A percentile compares a stretch with the other conserved stretches of the same genome.
Evolutionary conservation across 805 yeast species (phyloP).

Genomic region (Wickerhamiella brachini): DNA sequence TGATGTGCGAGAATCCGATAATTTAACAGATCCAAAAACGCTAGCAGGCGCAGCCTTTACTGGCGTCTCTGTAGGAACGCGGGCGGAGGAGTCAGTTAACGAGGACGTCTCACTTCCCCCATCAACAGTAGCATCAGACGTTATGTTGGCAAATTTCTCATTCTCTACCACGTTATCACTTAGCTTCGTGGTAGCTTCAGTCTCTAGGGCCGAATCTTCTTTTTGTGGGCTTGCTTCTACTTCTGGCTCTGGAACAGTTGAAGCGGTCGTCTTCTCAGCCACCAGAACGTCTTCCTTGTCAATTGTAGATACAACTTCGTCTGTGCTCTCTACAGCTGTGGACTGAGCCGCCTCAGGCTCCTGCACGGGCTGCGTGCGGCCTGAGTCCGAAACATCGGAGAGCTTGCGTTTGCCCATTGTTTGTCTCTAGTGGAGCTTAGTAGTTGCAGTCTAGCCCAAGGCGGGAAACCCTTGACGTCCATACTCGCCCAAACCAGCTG

Average conservation of each 20-base stretch:
- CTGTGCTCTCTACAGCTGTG: background rate
- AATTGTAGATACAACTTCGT: background rate
- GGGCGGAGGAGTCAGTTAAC: no score
- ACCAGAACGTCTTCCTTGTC: background rate
- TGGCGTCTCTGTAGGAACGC: background rate
- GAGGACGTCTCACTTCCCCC: no score
- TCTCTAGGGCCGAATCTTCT: no score
- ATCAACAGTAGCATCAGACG: no score
- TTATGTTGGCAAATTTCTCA: no score
- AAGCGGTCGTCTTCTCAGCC: background rate
- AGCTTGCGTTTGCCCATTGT: background rate
- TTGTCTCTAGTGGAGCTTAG: background rate
- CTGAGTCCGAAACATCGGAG: background rate
- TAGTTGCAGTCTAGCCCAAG: no score
- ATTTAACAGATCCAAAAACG: background rate
- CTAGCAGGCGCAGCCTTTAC: background rate
- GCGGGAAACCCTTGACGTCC: no score
- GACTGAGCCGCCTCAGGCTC: background rate
- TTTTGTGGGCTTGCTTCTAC: no score
- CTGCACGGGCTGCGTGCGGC: background rate
- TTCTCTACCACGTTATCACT: no score
- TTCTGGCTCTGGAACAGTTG: background rate
- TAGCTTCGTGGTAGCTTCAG: no score
- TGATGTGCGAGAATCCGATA: background rate
- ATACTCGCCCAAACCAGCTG: no score